Evolutionary conservation across 805 yeast genomes (phyloP).

Genomic region (Cyberlindnera maritima): DNA sequence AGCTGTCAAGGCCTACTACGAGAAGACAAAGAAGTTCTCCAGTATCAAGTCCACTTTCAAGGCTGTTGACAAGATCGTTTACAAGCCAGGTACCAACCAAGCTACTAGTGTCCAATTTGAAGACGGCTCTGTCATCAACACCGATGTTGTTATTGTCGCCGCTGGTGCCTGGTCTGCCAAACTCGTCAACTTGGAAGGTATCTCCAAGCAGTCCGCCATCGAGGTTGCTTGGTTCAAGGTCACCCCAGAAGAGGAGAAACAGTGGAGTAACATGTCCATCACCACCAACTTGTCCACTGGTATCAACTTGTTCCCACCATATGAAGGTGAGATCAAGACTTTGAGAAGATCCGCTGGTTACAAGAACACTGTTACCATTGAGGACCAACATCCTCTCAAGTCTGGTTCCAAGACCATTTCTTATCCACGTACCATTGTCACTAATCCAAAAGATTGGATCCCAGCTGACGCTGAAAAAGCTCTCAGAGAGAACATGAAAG

Average conservation of each 20-base stretch:
- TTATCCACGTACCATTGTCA: conserved; percentile 14
- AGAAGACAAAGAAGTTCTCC: conserved; percentile 12
- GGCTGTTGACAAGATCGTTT: conserved; percentile 13
- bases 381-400: conserved; percentile 3
- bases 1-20: conserved; percentile 12
- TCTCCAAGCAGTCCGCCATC: conserved; percentile 13
- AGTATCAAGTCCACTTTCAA: conserved; percentile 10
- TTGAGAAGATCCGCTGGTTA: conserved; percentile 17
- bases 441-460: conserved; percentile 18
- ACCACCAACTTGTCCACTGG: conserved; percentile 18
- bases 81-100: conserved; percentile 13
- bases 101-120: conserved; percentile 14
- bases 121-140: conserved; percentile 4
- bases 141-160: conserved; percentile 16
- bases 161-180: conserved; percentile 22
- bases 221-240: conserved; percentile 20
- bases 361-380: conserved; percentile 10
- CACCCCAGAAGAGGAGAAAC: conserved; percentile 11
- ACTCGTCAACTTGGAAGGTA: conserved; percentile 14
- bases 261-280: conserved; percentile 15
- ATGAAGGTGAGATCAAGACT: conserved; percentile 15
- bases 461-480: conserved; percentile 14
- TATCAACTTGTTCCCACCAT: conserved; percentile 20
- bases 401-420: conserved; percentile 6
- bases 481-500: conserved; percentile 30